Conservation (phyloP, 192 early-diverging fungal genomes). For the Umbelopsis sp. region DNA sequence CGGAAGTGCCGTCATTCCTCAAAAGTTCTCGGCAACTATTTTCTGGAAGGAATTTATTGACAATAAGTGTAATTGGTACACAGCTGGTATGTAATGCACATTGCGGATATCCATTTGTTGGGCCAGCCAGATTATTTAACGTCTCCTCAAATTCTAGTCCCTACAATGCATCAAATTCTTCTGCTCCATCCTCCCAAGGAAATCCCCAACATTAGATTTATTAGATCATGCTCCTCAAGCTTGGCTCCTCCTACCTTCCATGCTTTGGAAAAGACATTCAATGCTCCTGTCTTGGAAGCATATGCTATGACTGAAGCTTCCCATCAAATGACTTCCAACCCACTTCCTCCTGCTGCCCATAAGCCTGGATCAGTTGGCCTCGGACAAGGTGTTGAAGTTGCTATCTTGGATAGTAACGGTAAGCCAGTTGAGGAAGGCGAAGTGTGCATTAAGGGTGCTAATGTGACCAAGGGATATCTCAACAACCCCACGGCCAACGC, state of each 20-base stretch:
- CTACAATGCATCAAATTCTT: conserved; percentile 87
- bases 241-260: conserved; percentile 69
- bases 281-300: conserved; percentile 78
- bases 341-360: conserved; percentile 57
- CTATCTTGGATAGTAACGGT: conserved; percentile 66
- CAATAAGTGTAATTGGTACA: conserved; percentile 67
- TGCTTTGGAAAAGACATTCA: conserved; percentile 62
- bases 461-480: conserved; percentile 78
- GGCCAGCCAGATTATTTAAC: background rate
- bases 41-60: conserved; percentile 79
- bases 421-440: conserved; percentile 63
- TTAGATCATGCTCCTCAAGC: conserved; percentile 79
- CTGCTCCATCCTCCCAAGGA: conserved; percentile 45
- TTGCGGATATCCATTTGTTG: background rate
- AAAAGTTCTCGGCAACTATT: conserved; percentile 65
- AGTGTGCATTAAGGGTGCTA: conserved; percentile 81
- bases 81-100: conserved; percentile 43
- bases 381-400: conserved; percentile 74
- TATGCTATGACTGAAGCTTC: conserved; percentile 90
- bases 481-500: conserved; percentile 70
- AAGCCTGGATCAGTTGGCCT: conserved; percentile 82
- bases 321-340: conserved; percentile 87
- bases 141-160: conserved; percentile 54
- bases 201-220: conserved; percentile 66
- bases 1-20: conserved; percentile 69